Conservation (phyloP, 2,329 filamentous ascomycete species). For the Diaporthe amygdali region DNA sequence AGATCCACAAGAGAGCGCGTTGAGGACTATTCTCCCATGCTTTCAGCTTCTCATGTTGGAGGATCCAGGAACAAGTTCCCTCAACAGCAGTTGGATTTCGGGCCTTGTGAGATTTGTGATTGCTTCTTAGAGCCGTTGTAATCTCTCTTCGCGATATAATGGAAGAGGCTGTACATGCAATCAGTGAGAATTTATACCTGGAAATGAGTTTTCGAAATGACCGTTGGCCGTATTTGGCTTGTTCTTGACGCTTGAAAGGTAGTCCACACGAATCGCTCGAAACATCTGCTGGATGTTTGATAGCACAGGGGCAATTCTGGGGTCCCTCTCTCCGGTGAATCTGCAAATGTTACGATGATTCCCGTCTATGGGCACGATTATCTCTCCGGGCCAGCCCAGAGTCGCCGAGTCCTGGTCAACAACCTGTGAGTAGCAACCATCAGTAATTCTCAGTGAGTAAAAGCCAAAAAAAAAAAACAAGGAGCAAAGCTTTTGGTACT, state of each 20-base stretch:
- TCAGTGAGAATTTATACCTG: background rate
- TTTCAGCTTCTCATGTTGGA: constrained; percentile 12
- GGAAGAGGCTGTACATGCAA: background rate
- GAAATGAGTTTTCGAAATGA: background rate
- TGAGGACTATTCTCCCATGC: no score
- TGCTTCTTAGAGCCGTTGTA: background rate
- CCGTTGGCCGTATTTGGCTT: background rate
- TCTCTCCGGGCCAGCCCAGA: background rate
- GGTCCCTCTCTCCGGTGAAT: background rate
- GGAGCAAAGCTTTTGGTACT: background rate
- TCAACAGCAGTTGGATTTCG: background rate
- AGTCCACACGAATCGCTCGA: background rate
- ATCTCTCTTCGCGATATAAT: background rate
- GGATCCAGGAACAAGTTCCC: constrained; percentile 25
- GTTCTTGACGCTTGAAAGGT: background rate
- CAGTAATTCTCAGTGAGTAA: background rate
- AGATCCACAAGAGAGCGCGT: background rate
- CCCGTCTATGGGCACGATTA: background rate
- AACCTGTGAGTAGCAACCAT: constrained; percentile 3
- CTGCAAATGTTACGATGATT: background rate
- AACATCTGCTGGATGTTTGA: background rate
- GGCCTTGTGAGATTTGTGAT: background rate
- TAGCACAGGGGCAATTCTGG: background rate
- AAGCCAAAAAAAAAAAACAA: background rate
- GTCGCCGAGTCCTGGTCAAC: constrained; percentile 21